These are phyloP conservation scores for Cubamyces lactineus DNA, from an alignment of 768 basidiomycete genomes.

Conservation along the genomic window DNA sequence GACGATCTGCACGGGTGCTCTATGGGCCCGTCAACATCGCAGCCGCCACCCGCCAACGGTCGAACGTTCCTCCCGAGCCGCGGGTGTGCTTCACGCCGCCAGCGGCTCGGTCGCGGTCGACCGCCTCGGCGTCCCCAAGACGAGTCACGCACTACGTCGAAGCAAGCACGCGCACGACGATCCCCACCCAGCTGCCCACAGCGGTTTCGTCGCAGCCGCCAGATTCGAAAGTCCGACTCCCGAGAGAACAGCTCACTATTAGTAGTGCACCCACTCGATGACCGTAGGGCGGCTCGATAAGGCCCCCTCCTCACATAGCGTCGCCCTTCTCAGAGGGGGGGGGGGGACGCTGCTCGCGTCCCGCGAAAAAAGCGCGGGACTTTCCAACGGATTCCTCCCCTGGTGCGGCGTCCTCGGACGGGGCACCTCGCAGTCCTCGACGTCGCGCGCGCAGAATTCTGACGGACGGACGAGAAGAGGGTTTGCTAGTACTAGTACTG, in stretches of 20 bases:
- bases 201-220: no score
- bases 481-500: no score
- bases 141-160: no score
- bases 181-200: no score
- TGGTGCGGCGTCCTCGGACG: slow-evolving; percentile 10
- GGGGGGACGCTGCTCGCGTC: not conserved
- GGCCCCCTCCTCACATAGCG: not conserved
- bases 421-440: not conserved
- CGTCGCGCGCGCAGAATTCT: slow-evolving; percentile 14
- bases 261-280: slow-evolving; percentile 1
- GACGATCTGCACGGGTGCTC: slow-evolving; percentile 4
- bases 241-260: not conserved
- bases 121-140: no score
- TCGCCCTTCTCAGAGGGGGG: slow-evolving; percentile 1
- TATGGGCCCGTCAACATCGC: not conserved
- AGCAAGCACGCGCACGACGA: no score
- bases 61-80: not conserved
- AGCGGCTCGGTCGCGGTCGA: no score
- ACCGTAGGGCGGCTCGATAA: slow-evolving; percentile 11
- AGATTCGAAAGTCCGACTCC: no score
- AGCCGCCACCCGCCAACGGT: not conserved
- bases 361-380: slow-evolving; percentile 6
- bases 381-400: not conserved
- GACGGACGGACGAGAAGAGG: not conserved
- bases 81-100: no score